These are phyloP conservation scores for Peronospora destructor DNA, from an alignment of 352 stramenopile species.

Conservation along the genomic window DNA sequence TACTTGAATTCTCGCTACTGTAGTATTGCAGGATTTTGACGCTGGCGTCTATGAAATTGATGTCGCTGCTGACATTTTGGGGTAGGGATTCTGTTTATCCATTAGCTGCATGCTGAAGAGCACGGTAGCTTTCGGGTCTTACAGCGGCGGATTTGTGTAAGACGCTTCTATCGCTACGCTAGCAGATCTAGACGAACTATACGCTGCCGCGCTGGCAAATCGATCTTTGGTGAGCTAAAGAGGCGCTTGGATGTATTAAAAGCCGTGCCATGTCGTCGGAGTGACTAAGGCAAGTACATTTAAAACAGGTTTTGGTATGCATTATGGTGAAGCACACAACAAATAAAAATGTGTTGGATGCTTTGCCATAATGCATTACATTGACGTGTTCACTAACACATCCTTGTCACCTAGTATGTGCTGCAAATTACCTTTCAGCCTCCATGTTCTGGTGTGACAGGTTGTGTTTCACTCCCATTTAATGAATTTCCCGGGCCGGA, in stretches of 20 bases:
- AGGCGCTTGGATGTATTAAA: slow-evolving; percentile 43
- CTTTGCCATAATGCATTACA: no score
- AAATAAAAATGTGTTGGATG: no score
- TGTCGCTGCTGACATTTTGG: no score
- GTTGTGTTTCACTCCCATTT: slow-evolving; percentile 26
- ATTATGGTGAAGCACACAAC: no score
- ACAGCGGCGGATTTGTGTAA: slow-evolving; percentile 48
- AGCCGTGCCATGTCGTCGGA: slow-evolving; percentile 36
- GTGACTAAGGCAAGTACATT: slow-evolving; percentile 29
- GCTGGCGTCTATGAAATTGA: no score
- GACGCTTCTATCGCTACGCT: slow-evolving; percentile 70
- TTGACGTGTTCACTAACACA: not conserved
- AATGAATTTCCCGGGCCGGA: slow-evolving; percentile 16
- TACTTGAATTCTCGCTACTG: no score
- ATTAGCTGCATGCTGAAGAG: slow-evolving; percentile 49
- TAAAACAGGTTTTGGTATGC: not conserved
- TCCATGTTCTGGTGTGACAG: slow-evolving; percentile 47
- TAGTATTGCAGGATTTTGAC: no score
- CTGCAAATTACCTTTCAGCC: slow-evolving; percentile 57
- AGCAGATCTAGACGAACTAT: slow-evolving; percentile 58
- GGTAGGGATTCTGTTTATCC: no score
- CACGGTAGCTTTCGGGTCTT: slow-evolving; percentile 51
- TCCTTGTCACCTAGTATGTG: slow-evolving; percentile 60
- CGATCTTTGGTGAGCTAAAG: slow-evolving; percentile 64
- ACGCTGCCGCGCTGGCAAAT: slow-evolving; percentile 58